These are phyloP conservation scores for Phellinidium pouzarii DNA, from an alignment of 1,284 basidiomycete species.

Conservation along the genomic window DNA sequence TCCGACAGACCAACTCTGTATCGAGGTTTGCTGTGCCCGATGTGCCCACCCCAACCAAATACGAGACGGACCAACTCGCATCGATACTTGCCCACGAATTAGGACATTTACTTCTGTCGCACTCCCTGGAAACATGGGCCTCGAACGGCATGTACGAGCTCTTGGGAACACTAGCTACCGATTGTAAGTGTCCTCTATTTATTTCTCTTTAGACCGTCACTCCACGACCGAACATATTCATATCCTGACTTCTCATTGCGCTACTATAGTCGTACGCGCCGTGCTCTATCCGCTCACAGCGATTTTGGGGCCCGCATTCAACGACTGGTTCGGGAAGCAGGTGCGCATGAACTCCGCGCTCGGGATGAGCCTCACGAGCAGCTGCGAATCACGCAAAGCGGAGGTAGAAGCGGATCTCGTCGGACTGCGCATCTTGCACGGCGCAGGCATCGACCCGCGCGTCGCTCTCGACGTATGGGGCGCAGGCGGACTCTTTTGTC, in stretches of 20 bases:
- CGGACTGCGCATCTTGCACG: slow-evolving; percentile 13
- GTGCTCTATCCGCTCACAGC: slow-evolving; percentile 13
- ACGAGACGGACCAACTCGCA: slow-evolving; percentile 14
- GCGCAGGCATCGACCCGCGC: slow-evolving; percentile 15
- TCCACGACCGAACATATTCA: too few relatives aligned
- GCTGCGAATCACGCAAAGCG: slow-evolving; percentile 11
- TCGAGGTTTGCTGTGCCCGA: neutral
- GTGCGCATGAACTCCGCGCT: slow-evolving; percentile 13
- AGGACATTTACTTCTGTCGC: slow-evolving; percentile 15
- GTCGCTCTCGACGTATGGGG: slow-evolving; percentile 10
- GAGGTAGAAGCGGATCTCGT: slow-evolving; percentile 15
- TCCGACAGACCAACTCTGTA: slow-evolving; percentile 2
- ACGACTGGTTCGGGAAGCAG: slow-evolving; percentile 15
- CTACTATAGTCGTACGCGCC: slow-evolving; percentile 8
- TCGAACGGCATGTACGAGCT: slow-evolving; percentile 10
- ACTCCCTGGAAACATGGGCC: slow-evolving; percentile 11
- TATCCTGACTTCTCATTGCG: neutral
- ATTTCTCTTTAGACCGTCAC: neutral
- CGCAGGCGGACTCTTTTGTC: slow-evolving; percentile 5
- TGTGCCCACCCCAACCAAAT: neutral
- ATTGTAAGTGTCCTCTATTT: slow-evolving; percentile 3
- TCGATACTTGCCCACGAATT: slow-evolving; percentile 13
- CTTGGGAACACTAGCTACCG: slow-evolving; percentile 3
- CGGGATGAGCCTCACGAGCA: slow-evolving; percentile 9
- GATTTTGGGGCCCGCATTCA: slow-evolving; percentile 11